These are phyloP conservation scores for Orbilia brochopaga DNA, from an alignment of 2,329 filamentous ascomycete genomes.

Conservation along the genomic window DNA sequence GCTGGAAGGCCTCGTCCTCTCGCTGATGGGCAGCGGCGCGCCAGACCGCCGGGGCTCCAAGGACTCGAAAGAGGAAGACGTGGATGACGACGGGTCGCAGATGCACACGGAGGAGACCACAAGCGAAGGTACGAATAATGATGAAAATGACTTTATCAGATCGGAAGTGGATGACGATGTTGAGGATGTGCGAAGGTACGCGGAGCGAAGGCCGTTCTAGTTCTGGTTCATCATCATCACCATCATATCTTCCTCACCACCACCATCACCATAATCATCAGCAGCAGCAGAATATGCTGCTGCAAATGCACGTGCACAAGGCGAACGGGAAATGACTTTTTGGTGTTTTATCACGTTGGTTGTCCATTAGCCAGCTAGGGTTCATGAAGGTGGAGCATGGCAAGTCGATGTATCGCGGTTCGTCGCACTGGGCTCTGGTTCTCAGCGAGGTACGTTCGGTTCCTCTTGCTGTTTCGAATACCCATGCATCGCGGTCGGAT, in stretches of 20 bases:
- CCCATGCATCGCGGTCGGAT: neutral
- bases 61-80: constrained; percentile 63
- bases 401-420: constrained; percentile 77
- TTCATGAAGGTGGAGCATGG: constrained; percentile 79
- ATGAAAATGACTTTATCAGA: constrained; percentile 62
- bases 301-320: constrained; percentile 34
- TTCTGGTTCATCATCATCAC: constrained; percentile 23
- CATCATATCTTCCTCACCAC: no score
- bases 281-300: no score
- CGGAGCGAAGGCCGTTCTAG: constrained; percentile 61
- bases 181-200: constrained; percentile 60
- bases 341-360: constrained; percentile 58
- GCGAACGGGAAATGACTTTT: constrained; percentile 50
- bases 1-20: constrained; percentile 87
- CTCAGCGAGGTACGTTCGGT: constrained; percentile 68
- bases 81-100: constrained; percentile 63
- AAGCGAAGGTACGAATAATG: constrained; percentile 52
- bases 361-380: constrained; percentile 60
- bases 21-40: constrained; percentile 74
- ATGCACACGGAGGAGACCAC: constrained; percentile 52
- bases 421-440: constrained; percentile 82
- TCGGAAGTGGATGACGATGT: constrained; percentile 64
- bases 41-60: constrained; percentile 56
- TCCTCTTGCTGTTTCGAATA: neutral
- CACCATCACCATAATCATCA: no score